Evolutionary conservation across 345 rosid genomes (phyloP), one percentile per base, ranked within the genome.

Genomic region (Rhizophora mangle): DNA sequence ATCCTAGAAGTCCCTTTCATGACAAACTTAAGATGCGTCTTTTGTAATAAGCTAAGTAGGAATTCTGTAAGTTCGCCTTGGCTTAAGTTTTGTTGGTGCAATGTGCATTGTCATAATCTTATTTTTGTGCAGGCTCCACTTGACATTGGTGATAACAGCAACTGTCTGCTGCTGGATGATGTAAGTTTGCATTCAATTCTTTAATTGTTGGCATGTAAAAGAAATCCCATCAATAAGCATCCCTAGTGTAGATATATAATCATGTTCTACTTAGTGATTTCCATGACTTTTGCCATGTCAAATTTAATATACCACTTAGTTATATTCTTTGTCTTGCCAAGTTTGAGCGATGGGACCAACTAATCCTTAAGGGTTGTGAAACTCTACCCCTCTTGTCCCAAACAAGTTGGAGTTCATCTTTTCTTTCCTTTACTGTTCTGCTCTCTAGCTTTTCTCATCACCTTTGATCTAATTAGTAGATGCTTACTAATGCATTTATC

Each of bases 141-240:
- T 91, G 59, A 94, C 98, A 59, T 82, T 94, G 93, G 91, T 94
- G 66, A 78, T 91, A 55, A 94, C 98, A 24, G 97, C 98, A 21
- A 89, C 96, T 39, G 87, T 89, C 69, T 89, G 96, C 78, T 94
- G 98, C 76, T 91, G 98, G 98, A 91, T 94, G 97, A 94, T 94
- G 97, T 94, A 84, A 68, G 76, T 63, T 68, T 6, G 13, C 19
- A 15, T 63, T 39, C 52, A 30, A 18, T 67, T 67, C 46, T 13
- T 21, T 21, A n/a, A 19, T 8, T 32, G 27, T 59, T 60, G 29
- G 32, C 22, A 16, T 16, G 32, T 43, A 21, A 21, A 22, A n/a
- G n/a, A 18, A 30, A n/a, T 59, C 34, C 27, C 21, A 29, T 49
- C n/a, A 0, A 0, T 54, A 65, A 64, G 18, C 19, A 4, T 58